These are phyloP conservation scores for Diospyros kaki DNA, from an alignment of 148 eudicot species.

Conservation along the genomic window DNA sequence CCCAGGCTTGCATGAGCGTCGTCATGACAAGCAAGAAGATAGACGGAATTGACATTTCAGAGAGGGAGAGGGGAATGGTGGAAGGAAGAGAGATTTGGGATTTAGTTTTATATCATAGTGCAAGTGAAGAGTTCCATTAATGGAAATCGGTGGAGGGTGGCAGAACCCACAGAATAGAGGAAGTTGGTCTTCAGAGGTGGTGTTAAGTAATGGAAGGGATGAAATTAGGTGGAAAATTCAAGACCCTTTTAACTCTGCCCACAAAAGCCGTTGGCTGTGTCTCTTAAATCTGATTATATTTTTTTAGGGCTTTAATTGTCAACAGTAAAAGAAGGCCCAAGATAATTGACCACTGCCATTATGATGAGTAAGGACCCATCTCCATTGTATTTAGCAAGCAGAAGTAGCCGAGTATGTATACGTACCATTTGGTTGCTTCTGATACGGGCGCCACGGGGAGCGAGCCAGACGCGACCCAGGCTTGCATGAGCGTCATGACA, in stretches of 20 bases:
- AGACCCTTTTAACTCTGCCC: slow-evolving; percentile 14
- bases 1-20: slow-evolving; percentile 6
- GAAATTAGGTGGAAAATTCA: slow-evolving; percentile 25
- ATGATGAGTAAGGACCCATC: too few relatives aligned
- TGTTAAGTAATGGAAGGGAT: background rate
- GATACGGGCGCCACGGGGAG: slow-evolving; percentile 7
- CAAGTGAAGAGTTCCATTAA: background rate
- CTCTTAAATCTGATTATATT: background rate
- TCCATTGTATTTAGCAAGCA: too few relatives aligned
- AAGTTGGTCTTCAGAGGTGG: background rate
- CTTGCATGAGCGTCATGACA: slow-evolving; percentile 1
- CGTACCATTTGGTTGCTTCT: slow-evolving; percentile 24
- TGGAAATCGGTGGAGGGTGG: too few relatives aligned
- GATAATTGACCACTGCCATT: too few relatives aligned
- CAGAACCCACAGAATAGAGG: background rate
- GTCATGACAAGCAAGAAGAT: slow-evolving; percentile 8
- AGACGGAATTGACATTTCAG: slow-evolving; percentile 13
- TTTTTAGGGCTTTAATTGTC: too few relatives aligned
- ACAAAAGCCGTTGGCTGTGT: slow-evolving; percentile 23
- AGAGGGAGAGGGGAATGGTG: slow-evolving; percentile 7
- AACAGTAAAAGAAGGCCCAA: too few relatives aligned
- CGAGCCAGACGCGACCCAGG: slow-evolving; percentile 9
- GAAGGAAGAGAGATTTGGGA: background rate
- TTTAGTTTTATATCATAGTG: background rate
- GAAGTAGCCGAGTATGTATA: background rate